A percentile compares a stretch with the other conserved stretches of the same genome.
Evolutionary conservation across 2,329 filamentous ascomycete species (phyloP).

Genomic region (Pyrenophora teres): DNA sequence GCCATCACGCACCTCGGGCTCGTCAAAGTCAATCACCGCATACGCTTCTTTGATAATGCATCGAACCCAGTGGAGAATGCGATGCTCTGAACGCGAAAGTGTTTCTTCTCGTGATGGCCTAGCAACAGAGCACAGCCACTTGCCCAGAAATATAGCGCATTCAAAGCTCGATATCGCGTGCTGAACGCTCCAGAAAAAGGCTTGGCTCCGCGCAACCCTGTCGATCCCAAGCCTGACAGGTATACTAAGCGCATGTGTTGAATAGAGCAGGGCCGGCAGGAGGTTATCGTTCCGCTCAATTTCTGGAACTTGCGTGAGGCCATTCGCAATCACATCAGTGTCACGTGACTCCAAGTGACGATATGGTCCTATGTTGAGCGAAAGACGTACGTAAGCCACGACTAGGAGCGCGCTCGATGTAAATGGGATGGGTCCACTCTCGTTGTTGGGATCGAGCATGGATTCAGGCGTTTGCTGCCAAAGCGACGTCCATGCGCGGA

Average conservation of each 20-base stretch:
- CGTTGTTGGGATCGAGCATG: slow-evolving; percentile 44
- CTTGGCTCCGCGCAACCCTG: slow-evolving; percentile 60
- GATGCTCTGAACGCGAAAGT: slow-evolving; percentile 45
- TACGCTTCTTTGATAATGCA: slow-evolving; percentile 55
- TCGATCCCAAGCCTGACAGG: slow-evolving; percentile 61
- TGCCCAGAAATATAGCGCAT: slow-evolving; percentile 59
- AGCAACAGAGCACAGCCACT: slow-evolving; percentile 51
- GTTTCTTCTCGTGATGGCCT: slow-evolving; percentile 19
- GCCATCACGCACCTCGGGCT: slow-evolving; percentile 14
- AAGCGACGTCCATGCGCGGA: slow-evolving; percentile 42
- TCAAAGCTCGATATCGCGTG: slow-evolving; percentile 61
- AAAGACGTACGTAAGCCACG: slow-evolving; percentile 55
- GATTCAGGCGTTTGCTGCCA: slow-evolving; percentile 46
- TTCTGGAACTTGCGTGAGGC: slow-evolving; percentile 45
- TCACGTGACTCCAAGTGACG: slow-evolving; percentile 53
- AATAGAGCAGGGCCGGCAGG: slow-evolving; percentile 58
- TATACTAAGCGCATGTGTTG: slow-evolving; percentile 60
- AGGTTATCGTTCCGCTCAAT: slow-evolving; percentile 57
- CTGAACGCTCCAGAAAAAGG: slow-evolving; percentile 63
- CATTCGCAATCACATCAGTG: slow-evolving; percentile 48
- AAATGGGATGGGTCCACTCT: slow-evolving; percentile 45
- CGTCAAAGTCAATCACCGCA: slow-evolving; percentile 43
- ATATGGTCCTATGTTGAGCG: slow-evolving; percentile 53
- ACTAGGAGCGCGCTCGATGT: slow-evolving; percentile 55
- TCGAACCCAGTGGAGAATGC: slow-evolving; percentile 55